Conservation (phyloP, 2,329 filamentous ascomycete genomes). For the Calonectria crousiana region DNA sequence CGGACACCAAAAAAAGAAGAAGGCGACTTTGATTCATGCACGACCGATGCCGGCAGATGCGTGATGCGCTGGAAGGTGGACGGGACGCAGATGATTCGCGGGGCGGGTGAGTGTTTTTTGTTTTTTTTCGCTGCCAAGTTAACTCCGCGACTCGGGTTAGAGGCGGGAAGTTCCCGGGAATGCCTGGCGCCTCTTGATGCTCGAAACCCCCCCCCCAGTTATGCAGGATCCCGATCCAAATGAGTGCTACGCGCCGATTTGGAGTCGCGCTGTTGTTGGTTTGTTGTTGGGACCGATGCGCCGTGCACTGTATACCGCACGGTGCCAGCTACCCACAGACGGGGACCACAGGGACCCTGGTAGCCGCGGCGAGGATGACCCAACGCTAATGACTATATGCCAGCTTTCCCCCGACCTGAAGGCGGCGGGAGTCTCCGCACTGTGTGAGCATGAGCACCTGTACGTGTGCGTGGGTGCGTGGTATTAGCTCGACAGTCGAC, state of each 20-base stretch:
- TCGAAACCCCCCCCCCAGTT: background rate
- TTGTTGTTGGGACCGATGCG: constrained; percentile 9
- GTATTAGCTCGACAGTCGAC: constrained; percentile 2
- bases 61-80: constrained; percentile 19
- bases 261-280: constrained; percentile 1
- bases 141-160: background rate
- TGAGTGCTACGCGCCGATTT: constrained; percentile 1
- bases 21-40: constrained; percentile 14
- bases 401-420: constrained; percentile 10
- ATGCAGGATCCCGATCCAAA: constrained; percentile 16
- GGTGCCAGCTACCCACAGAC: background rate
- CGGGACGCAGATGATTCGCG: constrained; percentile 1
- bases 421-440: constrained; percentile 20
- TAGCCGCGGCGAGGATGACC: background rate
- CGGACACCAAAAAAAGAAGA: background rate
- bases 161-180: constrained; percentile 8
- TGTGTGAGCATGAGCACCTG: constrained; percentile 11
- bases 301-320: constrained; percentile 8
- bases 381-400: background rate
- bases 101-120: constrained; percentile 8
- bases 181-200: constrained; percentile 11
- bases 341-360: background rate
- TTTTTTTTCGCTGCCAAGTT: background rate
- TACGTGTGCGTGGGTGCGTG: background rate
- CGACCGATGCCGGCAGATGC: constrained; percentile 14